Evolutionary conservation across 176 grass and related monocot genomes (phyloP), one percentile per base, ranked within the genome.

Genomic region (Bonia amplexicaulis): DNA sequence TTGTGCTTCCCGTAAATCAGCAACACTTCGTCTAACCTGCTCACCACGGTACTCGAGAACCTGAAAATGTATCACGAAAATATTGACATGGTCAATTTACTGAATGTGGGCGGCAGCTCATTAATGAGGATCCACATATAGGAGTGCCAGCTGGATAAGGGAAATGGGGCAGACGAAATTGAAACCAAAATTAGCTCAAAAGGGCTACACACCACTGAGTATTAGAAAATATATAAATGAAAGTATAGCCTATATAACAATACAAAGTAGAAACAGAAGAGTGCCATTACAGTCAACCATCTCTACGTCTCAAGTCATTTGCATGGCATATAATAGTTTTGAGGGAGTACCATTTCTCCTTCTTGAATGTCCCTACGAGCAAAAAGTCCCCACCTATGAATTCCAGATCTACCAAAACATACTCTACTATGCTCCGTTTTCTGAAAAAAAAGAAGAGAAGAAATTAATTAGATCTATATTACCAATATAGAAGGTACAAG

Each of bases 361-460:
- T 95, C 96, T 94, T 94, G 96, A 87, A 98, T 98, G 65, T 88
- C 81, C 52, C 86, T 89, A 81, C 88, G 87, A 82, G 96, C 91
- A 92, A 98, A 98, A 65, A 98, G 88, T 70, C 96, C 96, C 93
- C 96, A 98, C 66, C 96, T 94, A 89, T 98, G 96, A 92, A 98
- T 98, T 82, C 93, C 96, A 65, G 96, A 98, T 87, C 93, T 93
- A 57, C 96, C 96, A 94, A 95, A 98, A 74, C 91, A 95, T 89
- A 98, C 93, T 92, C 96, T 94, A 76, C 61, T 93, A 82, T 98
- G 88, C 85, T 98, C 96, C 39, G 89, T 98, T 88, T 88, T 85
- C 96, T 98, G 87, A 60, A 90, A 92, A 90, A 92, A 52, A 76
- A 65, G n/a, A n/a, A n/a, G n/a, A 33, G 13, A 75, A 65, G 45